Conservation (phyloP, 2,329 filamentous ascomycete genomes). For the Teratosphaeria zuluensis region DNA sequence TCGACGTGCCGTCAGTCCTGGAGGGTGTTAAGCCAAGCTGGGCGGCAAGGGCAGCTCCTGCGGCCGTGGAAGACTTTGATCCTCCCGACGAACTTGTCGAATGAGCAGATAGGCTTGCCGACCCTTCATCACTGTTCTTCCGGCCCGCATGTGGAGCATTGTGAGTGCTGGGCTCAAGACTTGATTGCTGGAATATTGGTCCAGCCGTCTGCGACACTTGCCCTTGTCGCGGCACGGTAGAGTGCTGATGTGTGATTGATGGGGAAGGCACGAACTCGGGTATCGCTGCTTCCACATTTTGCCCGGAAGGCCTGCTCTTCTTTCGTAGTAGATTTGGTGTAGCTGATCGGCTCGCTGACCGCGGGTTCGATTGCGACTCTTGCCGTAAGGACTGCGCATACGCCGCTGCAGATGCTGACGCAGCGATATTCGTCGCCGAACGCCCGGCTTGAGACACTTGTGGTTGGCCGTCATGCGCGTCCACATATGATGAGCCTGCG, state of each 20-base stretch:
- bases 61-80: slow-evolving; percentile 2
- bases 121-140: slow-evolving; percentile 13
- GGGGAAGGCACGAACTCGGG: not conserved
- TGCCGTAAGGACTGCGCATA: slow-evolving; percentile 27
- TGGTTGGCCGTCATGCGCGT: slow-evolving; percentile 14
- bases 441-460: slow-evolving; percentile 25
- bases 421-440: slow-evolving; percentile 21
- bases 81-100: slow-evolving; percentile 2
- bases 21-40: not conserved
- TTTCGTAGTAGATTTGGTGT: slow-evolving; percentile 8
- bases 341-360: not conserved
- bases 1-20: not conserved
- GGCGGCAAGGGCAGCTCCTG: slow-evolving; percentile 4
- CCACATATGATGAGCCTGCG: slow-evolving; percentile 1
- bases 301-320: slow-evolving; percentile 5
- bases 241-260: not conserved
- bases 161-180: slow-evolving; percentile 7
- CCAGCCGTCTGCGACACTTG: not conserved
- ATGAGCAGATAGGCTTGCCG: slow-evolving; percentile 5
- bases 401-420: slow-evolving; percentile 24
- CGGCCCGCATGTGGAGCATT: slow-evolving; percentile 1
- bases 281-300: not conserved
- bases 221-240: not conserved
- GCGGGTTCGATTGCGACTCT: slow-evolving; percentile 12
- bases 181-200: slow-evolving; percentile 7